Evolutionary conservation across 768 basidiomycete genomes (phyloP).

Genomic region (Podaxis sp.): DNA sequence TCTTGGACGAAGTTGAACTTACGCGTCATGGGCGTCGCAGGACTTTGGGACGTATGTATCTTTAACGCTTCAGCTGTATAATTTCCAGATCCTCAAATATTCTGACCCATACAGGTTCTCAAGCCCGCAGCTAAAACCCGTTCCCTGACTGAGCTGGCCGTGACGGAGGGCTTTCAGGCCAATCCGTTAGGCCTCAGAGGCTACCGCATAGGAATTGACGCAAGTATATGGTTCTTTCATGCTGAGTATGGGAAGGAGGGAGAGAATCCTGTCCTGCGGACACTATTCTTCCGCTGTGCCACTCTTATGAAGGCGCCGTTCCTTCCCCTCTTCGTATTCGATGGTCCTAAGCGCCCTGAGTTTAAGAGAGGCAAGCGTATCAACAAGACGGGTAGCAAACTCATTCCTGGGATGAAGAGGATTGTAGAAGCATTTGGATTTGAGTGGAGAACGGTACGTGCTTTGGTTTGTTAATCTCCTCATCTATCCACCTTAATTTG

Average conservation of each 20-base stretch:
- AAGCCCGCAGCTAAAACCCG: conserved; percentile 69
- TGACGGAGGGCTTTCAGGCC: conserved; percentile 70
- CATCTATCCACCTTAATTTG: conserved; percentile 22
- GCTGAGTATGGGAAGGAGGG: conserved; percentile 74
- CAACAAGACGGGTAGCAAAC: conserved; percentile 58
- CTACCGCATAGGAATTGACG: conserved; percentile 84
- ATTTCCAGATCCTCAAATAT: conserved; percentile 4
- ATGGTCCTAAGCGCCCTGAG: conserved; percentile 81
- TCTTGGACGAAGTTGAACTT: neutral
- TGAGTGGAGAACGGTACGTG: conserved; percentile 65
- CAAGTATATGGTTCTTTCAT: conserved; percentile 84
- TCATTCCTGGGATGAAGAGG: conserved; percentile 74
- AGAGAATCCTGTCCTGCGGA: conserved; percentile 85
- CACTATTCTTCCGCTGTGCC: conserved; percentile 81
- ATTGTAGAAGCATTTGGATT: conserved; percentile 82
- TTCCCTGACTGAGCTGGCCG: conserved; percentile 75
- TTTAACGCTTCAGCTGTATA: neutral
- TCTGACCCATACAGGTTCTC: conserved; percentile 45
- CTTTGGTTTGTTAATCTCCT: neutral
- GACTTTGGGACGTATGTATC: conserved; percentile 46
- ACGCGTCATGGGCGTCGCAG: conserved; percentile 44
- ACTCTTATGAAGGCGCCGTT: conserved; percentile 77
- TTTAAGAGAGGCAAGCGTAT: conserved; percentile 79
- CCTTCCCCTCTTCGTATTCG: conserved; percentile 89
- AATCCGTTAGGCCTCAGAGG: conserved; percentile 68